Conservation (phyloP, 805 yeast species). For the Wickerhamiella cacticola region DNA sequence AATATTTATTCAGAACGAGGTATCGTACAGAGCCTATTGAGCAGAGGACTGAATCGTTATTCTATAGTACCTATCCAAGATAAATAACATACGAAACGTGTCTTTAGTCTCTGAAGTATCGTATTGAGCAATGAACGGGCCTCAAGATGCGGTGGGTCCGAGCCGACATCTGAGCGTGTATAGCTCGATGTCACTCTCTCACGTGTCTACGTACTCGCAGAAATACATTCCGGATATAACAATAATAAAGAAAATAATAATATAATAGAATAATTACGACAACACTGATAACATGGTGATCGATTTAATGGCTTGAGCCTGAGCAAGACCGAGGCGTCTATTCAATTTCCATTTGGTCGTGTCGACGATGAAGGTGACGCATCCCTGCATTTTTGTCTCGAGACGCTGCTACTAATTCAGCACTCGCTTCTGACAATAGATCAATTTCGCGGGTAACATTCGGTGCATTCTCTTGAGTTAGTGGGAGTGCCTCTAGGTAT, state of each 20-base stretch:
- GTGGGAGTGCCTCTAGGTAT: neutral
- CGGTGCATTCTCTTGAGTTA: neutral
- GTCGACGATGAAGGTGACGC: neutral
- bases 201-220: too few species aligned
- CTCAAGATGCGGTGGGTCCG: too few species aligned
- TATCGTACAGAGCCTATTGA: too few species aligned
- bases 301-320: neutral
- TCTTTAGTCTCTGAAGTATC: too few species aligned
- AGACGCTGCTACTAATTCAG: neutral
- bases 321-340: neutral
- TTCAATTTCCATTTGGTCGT: slow-evolving; percentile 2
- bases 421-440: neutral
- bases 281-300: neutral
- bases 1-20: too few species aligned
- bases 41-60: too few species aligned
- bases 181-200: too few species aligned
- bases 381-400: neutral
- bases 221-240: neutral
- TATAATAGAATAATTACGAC: too few species aligned
- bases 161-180: too few species aligned
- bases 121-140: too few species aligned
- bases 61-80: too few species aligned
- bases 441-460: neutral
- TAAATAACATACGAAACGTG: too few species aligned
- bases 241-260: neutral